These are phyloP conservation scores for Closterium sp. DNA, from an alignment of 139 green algal species.

Conservation along the genomic window DNA sequence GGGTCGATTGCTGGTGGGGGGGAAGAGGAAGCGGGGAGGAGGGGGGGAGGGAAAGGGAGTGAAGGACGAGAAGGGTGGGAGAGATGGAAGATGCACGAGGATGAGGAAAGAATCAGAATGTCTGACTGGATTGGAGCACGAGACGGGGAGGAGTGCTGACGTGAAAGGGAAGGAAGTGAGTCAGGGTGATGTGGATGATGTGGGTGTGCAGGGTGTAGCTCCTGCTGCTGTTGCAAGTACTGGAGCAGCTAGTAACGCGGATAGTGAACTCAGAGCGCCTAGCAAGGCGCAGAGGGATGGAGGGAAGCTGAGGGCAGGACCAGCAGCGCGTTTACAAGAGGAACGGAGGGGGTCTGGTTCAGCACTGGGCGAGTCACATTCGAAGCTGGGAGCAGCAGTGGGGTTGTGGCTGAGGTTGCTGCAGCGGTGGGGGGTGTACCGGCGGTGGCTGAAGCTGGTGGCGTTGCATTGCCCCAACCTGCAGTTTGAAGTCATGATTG, in stretches of 20 bases:
- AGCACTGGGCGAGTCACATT: too few relatives aligned
- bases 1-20: background rate
- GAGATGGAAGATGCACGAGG: background rate
- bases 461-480: background rate
- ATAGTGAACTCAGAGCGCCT: too few relatives aligned
- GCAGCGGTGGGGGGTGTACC: background rate
- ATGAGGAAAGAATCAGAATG: background rate
- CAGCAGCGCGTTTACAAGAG: background rate
- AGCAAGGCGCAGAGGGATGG: too few relatives aligned
- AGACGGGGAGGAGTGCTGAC: too few relatives aligned
- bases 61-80: background rate
- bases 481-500: conserved; percentile 11
- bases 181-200: too few relatives aligned
- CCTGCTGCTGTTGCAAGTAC: too few relatives aligned
- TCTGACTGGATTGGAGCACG: too few relatives aligned
- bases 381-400: background rate
- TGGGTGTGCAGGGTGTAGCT: too few relatives aligned
- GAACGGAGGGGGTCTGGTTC: too few relatives aligned
- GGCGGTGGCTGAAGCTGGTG: background rate
- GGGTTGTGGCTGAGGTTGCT: background rate
- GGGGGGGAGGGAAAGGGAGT: background rate
- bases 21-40: background rate
- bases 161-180: background rate
- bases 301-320: too few relatives aligned
- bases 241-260: too few relatives aligned